Conservation (phyloP, 2,329 filamentous ascomycete species). For the Diaporthe amygdali region DNA sequence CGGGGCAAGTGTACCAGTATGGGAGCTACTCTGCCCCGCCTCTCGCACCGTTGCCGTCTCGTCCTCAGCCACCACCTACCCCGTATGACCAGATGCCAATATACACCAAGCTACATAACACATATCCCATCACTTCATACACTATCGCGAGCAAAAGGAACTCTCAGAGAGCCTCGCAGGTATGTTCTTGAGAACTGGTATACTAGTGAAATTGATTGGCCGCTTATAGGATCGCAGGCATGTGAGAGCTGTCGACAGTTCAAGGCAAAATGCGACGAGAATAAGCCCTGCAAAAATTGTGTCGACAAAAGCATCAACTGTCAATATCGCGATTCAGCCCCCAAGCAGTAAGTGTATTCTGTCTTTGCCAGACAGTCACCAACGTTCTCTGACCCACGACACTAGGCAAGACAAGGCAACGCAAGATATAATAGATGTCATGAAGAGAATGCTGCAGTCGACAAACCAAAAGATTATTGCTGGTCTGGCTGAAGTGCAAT, state of each 20-base stretch:
- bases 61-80: constrained; percentile 38
- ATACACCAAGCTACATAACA: constrained; percentile 42
- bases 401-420: constrained; percentile 68
- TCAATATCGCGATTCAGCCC: constrained; percentile 88
- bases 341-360: constrained; percentile 75
- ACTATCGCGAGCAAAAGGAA: constrained; percentile 59
- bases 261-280: constrained; percentile 92
- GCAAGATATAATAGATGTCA: constrained; percentile 64
- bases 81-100: constrained; percentile 38
- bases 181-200: constrained; percentile 36
- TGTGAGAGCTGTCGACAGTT: constrained; percentile 88
- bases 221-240: constrained; percentile 59
- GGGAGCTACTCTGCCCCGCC: constrained; percentile 47
- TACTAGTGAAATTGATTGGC: not conserved
- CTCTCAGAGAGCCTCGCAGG: constrained; percentile 68
- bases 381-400: constrained; percentile 40
- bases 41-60: constrained; percentile 40
- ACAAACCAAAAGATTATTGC: constrained; percentile 31
- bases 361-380: not conserved
- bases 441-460: constrained; percentile 43
- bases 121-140: constrained; percentile 45
- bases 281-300: constrained; percentile 83
- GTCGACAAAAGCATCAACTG: constrained; percentile 84
- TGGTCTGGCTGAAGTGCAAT: constrained; percentile 40
- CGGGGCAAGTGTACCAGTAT: constrained; percentile 47